A percentile compares a stretch with the other conserved stretches of the same genome.
Evolutionary conservation across 768 basidiomycete genomes (phyloP).

Genomic region (Daedalea quercina): DNA sequence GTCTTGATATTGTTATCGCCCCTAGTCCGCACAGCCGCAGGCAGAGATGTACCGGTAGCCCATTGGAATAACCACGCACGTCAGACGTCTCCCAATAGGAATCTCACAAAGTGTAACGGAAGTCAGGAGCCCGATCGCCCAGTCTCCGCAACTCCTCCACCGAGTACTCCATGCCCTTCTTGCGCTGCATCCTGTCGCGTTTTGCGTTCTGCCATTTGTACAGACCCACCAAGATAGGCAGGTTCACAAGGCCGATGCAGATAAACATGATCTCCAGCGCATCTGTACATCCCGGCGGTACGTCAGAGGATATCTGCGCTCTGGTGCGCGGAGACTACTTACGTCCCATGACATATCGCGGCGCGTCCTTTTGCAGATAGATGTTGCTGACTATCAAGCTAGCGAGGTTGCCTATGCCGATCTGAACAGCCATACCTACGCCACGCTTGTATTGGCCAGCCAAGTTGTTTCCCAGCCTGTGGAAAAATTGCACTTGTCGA

Average conservation of each 20-base stretch:
- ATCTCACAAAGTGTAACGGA: slow-evolving; percentile 33
- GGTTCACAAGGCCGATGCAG: slow-evolving; percentile 51
- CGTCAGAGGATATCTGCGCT: background rate
- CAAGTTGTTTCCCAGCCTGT: slow-evolving; percentile 51
- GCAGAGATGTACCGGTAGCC: too few species aligned
- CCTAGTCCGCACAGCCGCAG: too few species aligned
- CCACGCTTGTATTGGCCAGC: slow-evolving; percentile 65
- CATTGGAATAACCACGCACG: too few species aligned
- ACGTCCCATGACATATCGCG: slow-evolving; percentile 60
- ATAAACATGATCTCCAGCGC: slow-evolving; percentile 63
- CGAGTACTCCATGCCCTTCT: slow-evolving; percentile 14
- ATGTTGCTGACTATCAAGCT: slow-evolving; percentile 61
- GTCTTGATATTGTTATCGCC: too few species aligned
- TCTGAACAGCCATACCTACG: slow-evolving; percentile 60
- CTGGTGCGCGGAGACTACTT: slow-evolving; percentile 18
- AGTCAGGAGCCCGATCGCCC: slow-evolving; percentile 59
- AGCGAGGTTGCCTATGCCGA: slow-evolving; percentile 58
- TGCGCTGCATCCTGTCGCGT: slow-evolving; percentile 38
- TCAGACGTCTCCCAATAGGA: too few species aligned
- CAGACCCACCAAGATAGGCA: slow-evolving; percentile 39
- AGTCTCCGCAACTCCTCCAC: slow-evolving; percentile 29
- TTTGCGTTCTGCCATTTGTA: slow-evolving; percentile 52
- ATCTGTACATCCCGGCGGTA: slow-evolving; percentile 34
- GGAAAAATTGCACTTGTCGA: background rate
- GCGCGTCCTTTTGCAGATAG: slow-evolving; percentile 51